Base-by-base conservation (phyloP, 805 yeast species). In the Schwanniomyces sp. region DNA sequence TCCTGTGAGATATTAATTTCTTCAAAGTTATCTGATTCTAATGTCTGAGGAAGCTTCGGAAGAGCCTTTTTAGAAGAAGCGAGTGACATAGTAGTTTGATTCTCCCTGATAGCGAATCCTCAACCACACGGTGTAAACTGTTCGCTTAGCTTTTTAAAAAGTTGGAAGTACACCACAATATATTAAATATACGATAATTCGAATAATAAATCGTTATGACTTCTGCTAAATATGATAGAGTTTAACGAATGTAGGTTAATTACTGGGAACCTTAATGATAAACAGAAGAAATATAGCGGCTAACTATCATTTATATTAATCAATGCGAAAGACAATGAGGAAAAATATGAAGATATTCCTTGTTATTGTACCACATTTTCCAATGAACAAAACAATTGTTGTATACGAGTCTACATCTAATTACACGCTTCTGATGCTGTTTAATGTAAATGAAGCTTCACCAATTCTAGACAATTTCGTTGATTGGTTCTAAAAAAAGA, bases 11-110 rank as follows among this genome's bases (percentile, higher is more conserved):
- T 14, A 27, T 40, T 32, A 9, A 48, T 44, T 21, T 48, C 54
- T 42, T 52, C 48, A 27, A 41, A 39, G 38, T 50, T 41, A 17
- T 44, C 43, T n/a, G 44, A 45, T 27, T 46, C 50, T 28, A 44
- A 29, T 2, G 45, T 44, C 7, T 34, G 28, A 5, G 54, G 50
- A 32, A 52, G 40, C 36, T 34, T 29, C 9, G 52, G 48, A 12
- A 46, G 39, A 7, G 34, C 46, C 28, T 45, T 53, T 21, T 34
- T 42, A 25, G 36, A 42, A 17, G 37, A 38, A 46, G 34, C 41
- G 44, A 44, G 21, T 28, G 52, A 43, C 54, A 51, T 51, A 17
- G 29, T 34, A 16, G 21, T 12, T 34, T 32, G n/a, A 6, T 8
- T 32, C 17, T 12, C 18, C 11, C 12, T 10, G 8, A 32, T 32